These are phyloP conservation scores for Pythium myriotylum DNA, from an alignment of 352 stramenopile genomes.

Conservation along the genomic window DNA sequence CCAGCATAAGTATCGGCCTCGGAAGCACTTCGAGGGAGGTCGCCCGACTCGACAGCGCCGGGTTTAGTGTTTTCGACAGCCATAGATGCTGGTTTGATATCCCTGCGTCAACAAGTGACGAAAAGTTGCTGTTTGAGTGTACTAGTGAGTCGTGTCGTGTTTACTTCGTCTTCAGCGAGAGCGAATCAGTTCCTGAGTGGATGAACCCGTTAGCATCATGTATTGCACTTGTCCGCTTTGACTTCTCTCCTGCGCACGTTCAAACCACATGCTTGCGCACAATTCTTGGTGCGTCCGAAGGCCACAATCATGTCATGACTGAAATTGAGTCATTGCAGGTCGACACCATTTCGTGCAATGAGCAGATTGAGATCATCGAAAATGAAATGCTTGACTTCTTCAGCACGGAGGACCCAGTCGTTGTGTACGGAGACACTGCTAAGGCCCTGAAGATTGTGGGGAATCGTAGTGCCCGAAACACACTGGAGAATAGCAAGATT, in stretches of 20 bases:
- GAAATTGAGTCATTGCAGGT: conserved; percentile 50
- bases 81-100: conserved; percentile 45
- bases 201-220: conserved; percentile 42
- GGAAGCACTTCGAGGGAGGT: background rate
- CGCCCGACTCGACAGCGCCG: too few species aligned
- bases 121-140: conserved; percentile 36
- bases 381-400: conserved; percentile 70
- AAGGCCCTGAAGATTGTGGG: conserved; percentile 64
- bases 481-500: conserved; percentile 43
- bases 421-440: conserved; percentile 47
- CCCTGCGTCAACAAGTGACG: background rate
- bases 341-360: conserved; percentile 50
- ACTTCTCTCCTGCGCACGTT: conserved; percentile 41
- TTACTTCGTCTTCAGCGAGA: conserved; percentile 53
- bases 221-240: conserved; percentile 48
- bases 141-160: conserved; percentile 43
- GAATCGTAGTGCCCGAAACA: conserved; percentile 53
- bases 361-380: conserved; percentile 61
- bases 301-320: conserved; percentile 40
- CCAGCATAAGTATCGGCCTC: conserved; percentile 18
- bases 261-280: conserved; percentile 32
- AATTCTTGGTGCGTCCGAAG: conserved; percentile 35
- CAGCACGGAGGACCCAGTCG: conserved; percentile 34
- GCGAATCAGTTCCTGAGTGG: conserved; percentile 37
- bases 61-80: background rate